A percentile compares a stretch with the other conserved stretches of the same genome.
Evolutionary conservation across 108 stramenopile species (phyloP).

Genomic region (Skeletonema tropicum): DNA sequence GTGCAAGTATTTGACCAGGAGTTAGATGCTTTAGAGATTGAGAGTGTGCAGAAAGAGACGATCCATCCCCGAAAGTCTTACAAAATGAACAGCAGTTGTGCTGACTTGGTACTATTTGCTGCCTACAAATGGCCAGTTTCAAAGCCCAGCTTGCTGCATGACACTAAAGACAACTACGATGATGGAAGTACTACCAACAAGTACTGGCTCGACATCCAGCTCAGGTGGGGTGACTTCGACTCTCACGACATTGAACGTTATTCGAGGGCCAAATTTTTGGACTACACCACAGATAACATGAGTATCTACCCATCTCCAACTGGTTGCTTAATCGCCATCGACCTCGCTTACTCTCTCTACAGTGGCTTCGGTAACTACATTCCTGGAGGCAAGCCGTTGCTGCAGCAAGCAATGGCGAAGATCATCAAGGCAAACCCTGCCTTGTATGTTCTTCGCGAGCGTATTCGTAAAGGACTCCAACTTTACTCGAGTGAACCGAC

Average conservation of each 20-base stretch:
- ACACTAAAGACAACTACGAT: slow-evolving; percentile 96
- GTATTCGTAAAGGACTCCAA: slow-evolving; percentile 99
- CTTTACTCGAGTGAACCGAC: slow-evolving; percentile 99
- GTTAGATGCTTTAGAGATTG: slow-evolving; percentile 97
- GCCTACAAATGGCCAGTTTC: slow-evolving; percentile 99
- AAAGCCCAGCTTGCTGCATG: slow-evolving; percentile 96
- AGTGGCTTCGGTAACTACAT: slow-evolving; percentile 98
- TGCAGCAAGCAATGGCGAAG: slow-evolving; percentile 99
- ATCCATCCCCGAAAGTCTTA: slow-evolving; percentile 99
- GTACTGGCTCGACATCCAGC: slow-evolving; percentile 99
- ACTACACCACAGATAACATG: slow-evolving; percentile 99
- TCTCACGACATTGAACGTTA: slow-evolving; percentile 99
- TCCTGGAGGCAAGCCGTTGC: slow-evolving; percentile 96
- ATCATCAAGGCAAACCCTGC: slow-evolving; percentile 99
- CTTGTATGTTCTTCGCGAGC: slow-evolving; percentile 98
- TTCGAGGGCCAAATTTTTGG: slow-evolving; percentile 96
- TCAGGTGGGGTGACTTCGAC: slow-evolving; percentile 99
- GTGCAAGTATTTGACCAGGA: slow-evolving; percentile 98
- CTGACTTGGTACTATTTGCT: slow-evolving; percentile 98
- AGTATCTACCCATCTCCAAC: slow-evolving; percentile 99
- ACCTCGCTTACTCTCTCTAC: slow-evolving; percentile 98
- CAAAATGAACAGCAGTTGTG: slow-evolving; percentile 99
- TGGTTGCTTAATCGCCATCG: slow-evolving; percentile 94
- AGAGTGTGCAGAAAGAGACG: slow-evolving; percentile 99
- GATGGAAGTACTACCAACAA: slow-evolving; percentile 94